Evolutionary conservation across 805 yeast species (phyloP).

Genomic region (Zygoascus biomembranicola): DNA sequence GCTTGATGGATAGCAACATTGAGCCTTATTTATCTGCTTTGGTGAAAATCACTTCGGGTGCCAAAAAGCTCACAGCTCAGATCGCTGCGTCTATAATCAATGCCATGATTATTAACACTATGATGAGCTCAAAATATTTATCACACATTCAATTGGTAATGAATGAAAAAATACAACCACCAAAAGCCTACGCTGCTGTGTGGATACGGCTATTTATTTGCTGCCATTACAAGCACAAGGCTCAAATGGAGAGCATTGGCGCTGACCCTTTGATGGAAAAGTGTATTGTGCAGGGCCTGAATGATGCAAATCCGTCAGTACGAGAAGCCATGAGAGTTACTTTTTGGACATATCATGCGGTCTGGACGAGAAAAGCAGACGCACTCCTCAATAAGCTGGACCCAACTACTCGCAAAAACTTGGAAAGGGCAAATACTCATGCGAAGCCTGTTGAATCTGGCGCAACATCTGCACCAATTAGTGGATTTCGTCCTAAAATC

Average conservation of each 20-base stretch:
- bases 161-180: conserved; percentile 61
- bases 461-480: neutral
- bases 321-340: conserved; percentile 66
- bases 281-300: conserved; percentile 49
- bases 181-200: conserved; percentile 58
- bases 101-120: conserved; percentile 46
- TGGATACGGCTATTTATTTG: conserved; percentile 59
- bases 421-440: conserved; percentile 45
- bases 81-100: conserved; percentile 34
- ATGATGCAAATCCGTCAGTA: conserved; percentile 75
- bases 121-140: conserved; percentile 45
- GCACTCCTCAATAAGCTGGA: conserved; percentile 34
- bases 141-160: conserved; percentile 43
- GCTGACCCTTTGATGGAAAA: conserved; percentile 40
- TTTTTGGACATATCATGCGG: conserved; percentile 58
- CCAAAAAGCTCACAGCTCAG: conserved; percentile 58
- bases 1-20: conserved; percentile 29
- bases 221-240: conserved; percentile 32
- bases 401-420: conserved; percentile 42
- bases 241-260: conserved; percentile 26
- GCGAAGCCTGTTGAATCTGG: conserved; percentile 27
- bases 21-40: conserved; percentile 44
- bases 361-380: conserved; percentile 48
- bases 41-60: conserved; percentile 46
- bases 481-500: neutral